Percentiles rank a stretch among this genome's conserved stretches.
These are phyloP conservation scores for Botryotinia narcissicola DNA, from an alignment of 2,329 filamentous ascomycete species.

Conservation along the genomic window DNA sequence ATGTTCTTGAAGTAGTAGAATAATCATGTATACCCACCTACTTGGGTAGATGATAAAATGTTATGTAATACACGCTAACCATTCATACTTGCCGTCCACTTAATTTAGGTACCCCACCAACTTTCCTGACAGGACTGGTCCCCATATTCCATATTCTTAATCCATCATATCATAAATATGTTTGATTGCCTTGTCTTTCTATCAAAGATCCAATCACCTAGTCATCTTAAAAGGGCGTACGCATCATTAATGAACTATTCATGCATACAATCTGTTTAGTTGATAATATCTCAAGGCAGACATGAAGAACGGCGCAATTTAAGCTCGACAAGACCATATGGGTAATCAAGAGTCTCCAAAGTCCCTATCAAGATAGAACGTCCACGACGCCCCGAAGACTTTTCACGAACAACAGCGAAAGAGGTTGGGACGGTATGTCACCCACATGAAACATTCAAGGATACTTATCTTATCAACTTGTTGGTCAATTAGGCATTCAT, in stretches of 20 bases:
- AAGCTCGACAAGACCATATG: not conserved
- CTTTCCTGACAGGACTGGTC: not conserved
- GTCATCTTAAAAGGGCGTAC: not conserved
- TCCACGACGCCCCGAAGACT: not conserved
- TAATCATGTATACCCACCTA: not conserved
- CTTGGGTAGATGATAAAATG: not conserved
- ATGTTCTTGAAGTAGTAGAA: not conserved
- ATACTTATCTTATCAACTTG: not conserved
- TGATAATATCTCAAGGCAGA: not conserved
- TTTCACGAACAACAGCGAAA: not conserved
- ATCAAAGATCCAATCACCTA: not conserved
- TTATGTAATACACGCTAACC: not conserved
- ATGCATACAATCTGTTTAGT: not conserved
- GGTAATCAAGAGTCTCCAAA: not conserved
- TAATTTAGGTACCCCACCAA: not conserved
- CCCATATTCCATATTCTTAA: too few species aligned
- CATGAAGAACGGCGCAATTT: not conserved
- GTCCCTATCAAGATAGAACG: not conserved
- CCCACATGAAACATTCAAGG: not conserved
- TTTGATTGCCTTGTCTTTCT: not conserved
- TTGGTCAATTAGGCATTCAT: not conserved
- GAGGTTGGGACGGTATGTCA: not conserved
- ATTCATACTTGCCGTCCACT: not conserved
- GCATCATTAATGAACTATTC: not conserved
- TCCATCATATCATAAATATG: too few species aligned